Base-by-base conservation (phyloP, 2,329 filamentous ascomycete genomes). In the Dichotomopilus funicola region DNA sequence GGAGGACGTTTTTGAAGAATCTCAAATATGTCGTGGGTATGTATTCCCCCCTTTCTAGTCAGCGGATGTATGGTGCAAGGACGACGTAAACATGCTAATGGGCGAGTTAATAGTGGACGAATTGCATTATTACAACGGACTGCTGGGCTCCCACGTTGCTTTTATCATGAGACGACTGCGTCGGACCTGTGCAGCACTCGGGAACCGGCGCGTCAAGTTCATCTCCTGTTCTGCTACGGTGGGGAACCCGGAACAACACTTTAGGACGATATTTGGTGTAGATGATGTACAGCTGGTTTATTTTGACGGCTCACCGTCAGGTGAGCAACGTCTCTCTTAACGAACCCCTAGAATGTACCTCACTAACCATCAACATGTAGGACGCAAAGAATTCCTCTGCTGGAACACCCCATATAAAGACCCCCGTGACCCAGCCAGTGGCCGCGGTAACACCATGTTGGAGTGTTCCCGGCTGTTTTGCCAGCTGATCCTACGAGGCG, bases 341-440 rank as follows among this genome's bases (percentile, higher is more conserved):
- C 10, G 6, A 11, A 35, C 44, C 33, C n/a, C 13, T 4, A 6
- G 0, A 31, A 31, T 8, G 12, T 3, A 33, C 4, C 12, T 42
- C 5, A 41, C 55, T 59, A 19, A 58, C 55, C 1, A 19, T 11
- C 9, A 12, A 12, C 47, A 4, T 13, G n/a, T 33, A 62, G 61
- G 63, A 0, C 80, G 90, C 27, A 97, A 97, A 68, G 92, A 97
- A 65, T 97, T 97, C 56, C 67, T 99, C 6, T 97, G 91, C 70
- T 99, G 94, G 94, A 97, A 99, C 64, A 96, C 92, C 0, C 94
- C 94, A 0, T 96, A 84, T 70, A 95, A 91, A 68, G 92, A 96
- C 63, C 90, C 92, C 0, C 81, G 79, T 1, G 92, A 97, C 70
- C 88, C 91, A 7, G 83, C 87, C 0, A 95, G 89, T 64, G 92